Conservation (phyloP, 805 yeast genomes). For the Kregervanrija delftensis region DNA sequence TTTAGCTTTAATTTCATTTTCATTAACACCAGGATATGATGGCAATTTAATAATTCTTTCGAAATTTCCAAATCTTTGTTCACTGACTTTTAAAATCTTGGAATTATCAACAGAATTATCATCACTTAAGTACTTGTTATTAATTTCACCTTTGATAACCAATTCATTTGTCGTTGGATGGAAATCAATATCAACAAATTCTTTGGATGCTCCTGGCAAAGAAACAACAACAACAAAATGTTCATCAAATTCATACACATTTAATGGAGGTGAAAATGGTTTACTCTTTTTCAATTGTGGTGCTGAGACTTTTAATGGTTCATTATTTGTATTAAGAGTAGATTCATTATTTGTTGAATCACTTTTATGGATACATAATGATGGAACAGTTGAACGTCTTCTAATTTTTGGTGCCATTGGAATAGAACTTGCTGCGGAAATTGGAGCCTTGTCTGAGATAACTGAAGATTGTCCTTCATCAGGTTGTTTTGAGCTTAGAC, state of each 20-base stretch:
- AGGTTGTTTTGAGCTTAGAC: neutral
- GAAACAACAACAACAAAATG: slow-evolving; percentile 43
- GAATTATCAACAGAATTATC: slow-evolving; percentile 25
- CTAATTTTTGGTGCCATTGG: slow-evolving; percentile 3
- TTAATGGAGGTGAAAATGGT: slow-evolving; percentile 54
- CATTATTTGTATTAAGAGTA: slow-evolving; percentile 17
- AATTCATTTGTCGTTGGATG: slow-evolving; percentile 53
- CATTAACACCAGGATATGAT: slow-evolving; percentile 42
- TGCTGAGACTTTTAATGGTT: slow-evolving; percentile 38
- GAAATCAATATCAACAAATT: slow-evolving; percentile 47
- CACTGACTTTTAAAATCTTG: slow-evolving; percentile 38
- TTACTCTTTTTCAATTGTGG: slow-evolving; percentile 34
- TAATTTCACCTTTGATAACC: slow-evolving; percentile 43
- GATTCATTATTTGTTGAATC: slow-evolving; percentile 7
- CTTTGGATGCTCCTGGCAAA: slow-evolving; percentile 52
- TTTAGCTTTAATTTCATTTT: slow-evolving; percentile 47
- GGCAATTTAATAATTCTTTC: slow-evolving; percentile 54
- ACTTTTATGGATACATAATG: slow-evolving; percentile 15
- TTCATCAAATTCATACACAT: slow-evolving; percentile 45
- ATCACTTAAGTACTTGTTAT: slow-evolving; percentile 30
- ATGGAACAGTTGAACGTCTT: slow-evolving; percentile 12
- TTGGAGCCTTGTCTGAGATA: neutral
- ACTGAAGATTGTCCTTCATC: neutral
- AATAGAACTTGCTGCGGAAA: neutral
- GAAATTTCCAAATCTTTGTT: slow-evolving; percentile 50